Base-by-base conservation (phyloP, 768 basidiomycete species). In the Russula foetens region DNA sequence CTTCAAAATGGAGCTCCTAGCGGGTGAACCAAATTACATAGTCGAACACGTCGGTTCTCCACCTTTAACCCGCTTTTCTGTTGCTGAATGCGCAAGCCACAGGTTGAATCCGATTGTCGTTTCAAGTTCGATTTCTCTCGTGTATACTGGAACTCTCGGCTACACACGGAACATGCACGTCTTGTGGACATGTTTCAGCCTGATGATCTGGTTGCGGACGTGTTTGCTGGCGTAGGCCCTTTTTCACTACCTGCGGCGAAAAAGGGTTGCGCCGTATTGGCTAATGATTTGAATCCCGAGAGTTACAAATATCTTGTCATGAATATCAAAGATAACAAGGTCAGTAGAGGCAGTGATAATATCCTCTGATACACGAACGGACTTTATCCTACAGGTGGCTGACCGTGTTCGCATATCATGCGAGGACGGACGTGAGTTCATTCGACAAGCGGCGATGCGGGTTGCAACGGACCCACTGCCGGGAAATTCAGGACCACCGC, bases 91-190 rank as follows among this genome's bases (percentile, higher is more conserved):
- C 50, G 43, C 49, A 41, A 55, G 19, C 35, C 9, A 15, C 67
- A 97, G 94, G 80, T 80, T 63, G 96, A 99, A 76, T 83, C 86
- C 8, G 81, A 84, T 66, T 98, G 94, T 71, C 77, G 76, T 33
- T 98, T 98, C 73, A 86, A 81, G 1, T 98, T 99, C 68, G 94
- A 99, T 71, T 99, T 98, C 69, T 85, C 88, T 7, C 79, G 85
- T 69, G 97, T 98, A 14, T 99, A 99, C 73, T 99, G 95, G 95
- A 99, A 99, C 75, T 96, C 95, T 17, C 85, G 97, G 39, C 75
- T 99, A 38, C 89, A 92, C 59, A 84, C 85, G 4, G 97, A 99
- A 69, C 97, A 99, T 69, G 83, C 85, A 28, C 86, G 95, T 3
- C 77, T 99, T 17, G 89, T 98, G 44, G 71, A 79, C 19, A 65